Evolutionary conservation across 176 grass and related monocot genomes (phyloP), one percentile per base, ranked within the genome.

Genomic region (Oryza meridionalis): DNA sequence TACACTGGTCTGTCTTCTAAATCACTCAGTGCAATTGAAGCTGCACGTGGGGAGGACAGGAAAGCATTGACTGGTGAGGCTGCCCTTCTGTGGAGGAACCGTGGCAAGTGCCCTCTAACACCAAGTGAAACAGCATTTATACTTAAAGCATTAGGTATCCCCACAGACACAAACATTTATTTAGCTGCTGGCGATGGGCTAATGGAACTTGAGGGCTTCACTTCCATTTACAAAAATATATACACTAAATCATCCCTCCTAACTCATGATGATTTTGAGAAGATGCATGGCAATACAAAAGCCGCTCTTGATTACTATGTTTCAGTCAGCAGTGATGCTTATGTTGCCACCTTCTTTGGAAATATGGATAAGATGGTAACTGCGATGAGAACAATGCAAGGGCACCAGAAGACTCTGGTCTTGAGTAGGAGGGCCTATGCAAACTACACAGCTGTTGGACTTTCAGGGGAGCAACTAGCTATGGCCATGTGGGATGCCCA

Each of bases 301-400:
- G 97, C 93, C 81, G 91, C 91, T 42, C 82, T 99, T 9, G 97
- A 96, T 79, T 99, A 99, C 76, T 96, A 94, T 84, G 89, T 99
- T 91, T 99, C 97, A 37, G 89, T 99, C 75, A 92, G 92, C 35
- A 91, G 93, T 21, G 91, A 96, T 40, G 88, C 91, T 44, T 96
- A 96, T 61, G 67, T 96, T 35, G 83, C 97, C 58, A 96, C 91
- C 50, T 96, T 89, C 85, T 99, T 99, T 88, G 97, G 93, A 35
- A 99, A 99, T 83, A 99, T 96, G 97, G 93, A 99, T 80, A 99
- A 99, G 93, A 96, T 99, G 88, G 93, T 99, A 45, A 81, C 86
- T 38, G 91, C 91, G 45, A 94, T 99, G 97, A 92, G 97, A 86
- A 84, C 91, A 84, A 77, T 85, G 72, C 91, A 96, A 73, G 97